These are phyloP conservation scores for Symbiotaphrina buchneri DNA, from an alignment of 495 filamentous ascomycete species.

Conservation along the genomic window DNA sequence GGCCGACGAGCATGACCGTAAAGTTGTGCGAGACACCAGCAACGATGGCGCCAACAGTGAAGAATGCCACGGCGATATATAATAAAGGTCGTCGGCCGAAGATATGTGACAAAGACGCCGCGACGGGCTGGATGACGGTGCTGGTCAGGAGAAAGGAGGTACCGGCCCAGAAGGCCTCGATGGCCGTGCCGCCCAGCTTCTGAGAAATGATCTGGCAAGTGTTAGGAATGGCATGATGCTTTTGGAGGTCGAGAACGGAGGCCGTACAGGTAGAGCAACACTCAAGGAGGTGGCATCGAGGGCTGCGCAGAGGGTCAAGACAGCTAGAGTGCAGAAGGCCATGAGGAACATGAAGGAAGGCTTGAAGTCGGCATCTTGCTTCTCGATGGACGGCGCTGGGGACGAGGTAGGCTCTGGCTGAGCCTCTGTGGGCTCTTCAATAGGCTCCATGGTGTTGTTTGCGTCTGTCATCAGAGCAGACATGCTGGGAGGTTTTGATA, in stretches of 20 bases:
- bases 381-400: conserved; percentile 2
- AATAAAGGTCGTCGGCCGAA: conserved; percentile 21
- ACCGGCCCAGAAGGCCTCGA: conserved; percentile 29
- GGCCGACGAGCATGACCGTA: conserved; percentile 11
- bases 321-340: conserved; percentile 32
- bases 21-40: conserved; percentile 5
- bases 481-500: too few species aligned
- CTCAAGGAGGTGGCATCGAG: conserved; percentile 55
- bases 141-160: conserved; percentile 26
- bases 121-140: conserved; percentile 23
- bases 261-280: conserved; percentile 41
- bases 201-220: conserved; percentile 20
- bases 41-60: conserved; percentile 18
- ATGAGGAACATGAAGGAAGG: conserved; percentile 15
- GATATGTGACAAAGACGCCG: conserved; percentile 22
- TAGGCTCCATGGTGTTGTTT: too few species aligned
- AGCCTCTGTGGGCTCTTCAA: too few species aligned
- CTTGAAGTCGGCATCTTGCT: conserved; percentile 9
- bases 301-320: conserved; percentile 43
- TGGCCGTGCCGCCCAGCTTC: conserved; percentile 19
- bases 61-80: conserved; percentile 14
- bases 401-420: neutral
- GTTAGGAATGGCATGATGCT: conserved; percentile 1
- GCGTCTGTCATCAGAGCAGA: too few species aligned
- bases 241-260: neutral